Conservation (phyloP, 2,329 filamentous ascomycete genomes). For the Penicillium sp. region DNA sequence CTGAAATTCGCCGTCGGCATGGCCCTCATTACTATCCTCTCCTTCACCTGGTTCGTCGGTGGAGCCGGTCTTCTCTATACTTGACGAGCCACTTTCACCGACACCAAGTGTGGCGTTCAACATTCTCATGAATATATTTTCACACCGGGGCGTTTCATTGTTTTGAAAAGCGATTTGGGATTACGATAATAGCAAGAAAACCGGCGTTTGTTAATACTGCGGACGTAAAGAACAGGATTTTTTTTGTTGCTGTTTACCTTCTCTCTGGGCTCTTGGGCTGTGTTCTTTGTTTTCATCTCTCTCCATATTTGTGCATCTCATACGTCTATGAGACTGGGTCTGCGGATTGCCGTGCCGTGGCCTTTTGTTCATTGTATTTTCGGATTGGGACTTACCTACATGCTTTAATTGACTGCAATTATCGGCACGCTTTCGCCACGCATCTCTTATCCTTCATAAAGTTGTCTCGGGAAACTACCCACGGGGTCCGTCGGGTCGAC, state of each 20-base stretch:
- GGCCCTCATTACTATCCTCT: constrained; percentile 59
- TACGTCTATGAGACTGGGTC: constrained; percentile 6
- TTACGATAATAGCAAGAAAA: constrained; percentile 39
- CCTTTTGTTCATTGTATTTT: constrained; percentile 14
- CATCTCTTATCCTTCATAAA: not conserved
- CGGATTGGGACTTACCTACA: constrained; percentile 8
- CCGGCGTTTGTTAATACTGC: constrained; percentile 27
- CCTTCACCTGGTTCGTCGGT: constrained; percentile 58
- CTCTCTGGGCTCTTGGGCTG: not conserved
- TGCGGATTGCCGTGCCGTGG: not conserved
- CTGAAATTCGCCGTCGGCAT: constrained; percentile 61
- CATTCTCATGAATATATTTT: constrained; percentile 29
- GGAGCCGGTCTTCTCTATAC: constrained; percentile 44
- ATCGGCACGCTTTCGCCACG: not conserved
- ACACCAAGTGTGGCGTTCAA: not conserved
- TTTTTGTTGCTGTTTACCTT: constrained; percentile 9
- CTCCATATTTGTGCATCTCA: constrained; percentile 2
- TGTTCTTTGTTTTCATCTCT: constrained; percentile 16
- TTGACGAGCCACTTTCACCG: constrained; percentile 17
- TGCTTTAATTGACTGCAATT: constrained; percentile 18
- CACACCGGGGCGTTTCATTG: constrained; percentile 10
- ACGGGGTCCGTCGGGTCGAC: not conserved
- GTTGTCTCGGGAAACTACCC: not conserved
- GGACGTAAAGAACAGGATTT: constrained; percentile 19
- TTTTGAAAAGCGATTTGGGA: constrained; percentile 25